phyloP scores from a whole-genome alignment of 1,284 basidiomycete species.

The Sutorius eximius region DNA sequence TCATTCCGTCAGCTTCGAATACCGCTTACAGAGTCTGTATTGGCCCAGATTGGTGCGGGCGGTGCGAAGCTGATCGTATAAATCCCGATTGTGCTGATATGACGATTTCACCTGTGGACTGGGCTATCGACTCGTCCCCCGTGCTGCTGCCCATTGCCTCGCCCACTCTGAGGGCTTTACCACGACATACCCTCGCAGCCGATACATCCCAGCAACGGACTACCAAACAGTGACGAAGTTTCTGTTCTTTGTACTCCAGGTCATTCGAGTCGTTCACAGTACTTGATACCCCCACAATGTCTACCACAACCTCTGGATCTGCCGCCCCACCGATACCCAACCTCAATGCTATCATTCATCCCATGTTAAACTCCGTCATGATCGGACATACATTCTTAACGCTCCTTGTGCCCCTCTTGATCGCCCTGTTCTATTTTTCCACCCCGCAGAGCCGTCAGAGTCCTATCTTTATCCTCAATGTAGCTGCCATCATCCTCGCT shows the following conservation, averaged over 20 bases:
- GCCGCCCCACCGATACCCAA: neutral
- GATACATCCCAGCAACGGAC: neutral
- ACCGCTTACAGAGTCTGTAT: neutral
- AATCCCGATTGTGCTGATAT: neutral
- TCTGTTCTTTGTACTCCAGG: neutral
- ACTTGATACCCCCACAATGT: constrained; percentile 13
- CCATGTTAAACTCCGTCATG: constrained; percentile 22
- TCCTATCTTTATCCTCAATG: constrained; percentile 35
- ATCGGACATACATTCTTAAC: constrained; percentile 30
- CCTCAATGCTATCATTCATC: constrained; percentile 14
- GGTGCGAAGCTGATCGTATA: constrained; percentile 7
- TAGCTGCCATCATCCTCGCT: constrained; percentile 24
- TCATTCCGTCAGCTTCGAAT: neutral
- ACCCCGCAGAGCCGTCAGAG: constrained; percentile 23
- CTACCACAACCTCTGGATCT: constrained; percentile 9
- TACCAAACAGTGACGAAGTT: neutral
- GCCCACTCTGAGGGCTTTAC: neutral
- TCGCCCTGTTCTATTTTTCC: constrained; percentile 35
- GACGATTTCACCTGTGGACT: neutral
- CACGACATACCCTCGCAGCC: neutral
- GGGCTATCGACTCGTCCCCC: neutral
- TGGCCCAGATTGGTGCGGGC: neutral
- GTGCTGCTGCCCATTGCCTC: neutral
- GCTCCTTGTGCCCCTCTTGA: constrained; percentile 32
- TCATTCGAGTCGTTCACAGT: neutral